phyloP scores from a whole-genome alignment of 139 green algal species.

The Tetradesmus obliquus region DNA sequence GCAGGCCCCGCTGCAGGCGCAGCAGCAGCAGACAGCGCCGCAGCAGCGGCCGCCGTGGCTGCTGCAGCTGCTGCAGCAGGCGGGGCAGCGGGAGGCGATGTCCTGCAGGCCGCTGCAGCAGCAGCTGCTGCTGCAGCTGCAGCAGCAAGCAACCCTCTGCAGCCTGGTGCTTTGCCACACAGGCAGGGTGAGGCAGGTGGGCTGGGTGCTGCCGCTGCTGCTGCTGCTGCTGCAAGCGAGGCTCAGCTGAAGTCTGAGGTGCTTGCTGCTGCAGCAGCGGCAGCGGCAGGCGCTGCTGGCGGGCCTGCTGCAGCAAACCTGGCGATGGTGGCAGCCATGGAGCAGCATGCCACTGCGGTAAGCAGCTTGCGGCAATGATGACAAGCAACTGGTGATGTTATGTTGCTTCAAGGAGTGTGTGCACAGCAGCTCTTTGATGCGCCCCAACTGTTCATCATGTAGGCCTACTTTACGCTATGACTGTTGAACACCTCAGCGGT shows the following conservation, averaged over 20 bases:
- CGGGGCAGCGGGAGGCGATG: background rate
- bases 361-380: background rate
- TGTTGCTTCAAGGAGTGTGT: no score
- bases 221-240: background rate
- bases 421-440: no score
- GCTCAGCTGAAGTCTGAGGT: background rate
- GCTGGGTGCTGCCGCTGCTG: background rate
- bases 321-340: no score
- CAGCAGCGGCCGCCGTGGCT: constrained; percentile 3
- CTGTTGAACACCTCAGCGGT: no score
- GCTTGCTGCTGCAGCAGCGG: background rate
- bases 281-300: background rate
- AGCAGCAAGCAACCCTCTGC: background rate
- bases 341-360: constrained; percentile 28
- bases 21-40: background rate
- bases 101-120: constrained; percentile 15
- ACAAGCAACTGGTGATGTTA: no score
- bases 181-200: background rate
- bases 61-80: constrained; percentile 13
- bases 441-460: no score
- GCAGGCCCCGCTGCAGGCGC: background rate
- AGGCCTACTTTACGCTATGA: no score
- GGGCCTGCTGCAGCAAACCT: background rate
- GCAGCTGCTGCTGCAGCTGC: constrained; percentile 13
- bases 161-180: background rate